phyloP scores from a whole-genome alignment of 176 grass and related monocot species.

The Musa schizocarpa region DNA sequence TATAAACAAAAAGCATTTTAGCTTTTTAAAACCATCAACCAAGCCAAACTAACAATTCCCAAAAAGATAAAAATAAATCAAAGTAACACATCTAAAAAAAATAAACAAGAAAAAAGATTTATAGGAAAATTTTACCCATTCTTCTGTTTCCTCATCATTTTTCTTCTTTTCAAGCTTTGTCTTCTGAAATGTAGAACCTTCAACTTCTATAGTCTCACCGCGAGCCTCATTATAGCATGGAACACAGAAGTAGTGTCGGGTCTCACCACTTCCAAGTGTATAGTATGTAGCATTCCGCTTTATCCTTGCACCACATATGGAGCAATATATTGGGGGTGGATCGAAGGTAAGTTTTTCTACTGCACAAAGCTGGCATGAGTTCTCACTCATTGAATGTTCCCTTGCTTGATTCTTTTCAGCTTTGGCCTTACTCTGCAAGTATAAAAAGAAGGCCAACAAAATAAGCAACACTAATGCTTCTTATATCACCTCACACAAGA shows the following conservation, averaged over 20 bases:
- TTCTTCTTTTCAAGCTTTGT: constrained; percentile 76
- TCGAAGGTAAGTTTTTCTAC: constrained; percentile 98
- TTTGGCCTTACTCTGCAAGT: constrained; percentile 84
- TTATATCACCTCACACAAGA: background rate
- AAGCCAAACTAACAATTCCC: background rate
- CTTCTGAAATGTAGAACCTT: constrained; percentile 59
- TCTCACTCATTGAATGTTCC: constrained; percentile 81
- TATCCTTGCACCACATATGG: constrained; percentile 88
- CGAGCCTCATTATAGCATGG: constrained; percentile 89
- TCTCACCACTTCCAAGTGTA: constrained; percentile 74
- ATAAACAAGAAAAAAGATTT: background rate
- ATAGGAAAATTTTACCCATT: constrained; percentile 58
- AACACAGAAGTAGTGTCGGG: constrained; percentile 80
- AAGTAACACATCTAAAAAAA: background rate
- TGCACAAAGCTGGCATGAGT: constrained; percentile 94
- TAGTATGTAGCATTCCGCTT: constrained; percentile 89
- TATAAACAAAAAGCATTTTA: background rate
- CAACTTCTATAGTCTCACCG: constrained; percentile 79
- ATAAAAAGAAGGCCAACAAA: background rate
- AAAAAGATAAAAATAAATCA: background rate
- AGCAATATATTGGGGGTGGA: constrained; percentile 95
- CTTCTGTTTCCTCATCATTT: constrained; percentile 99
- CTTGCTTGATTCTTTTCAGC: constrained; percentile 96
- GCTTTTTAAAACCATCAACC: background rate
- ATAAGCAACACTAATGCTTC: background rate